Percentiles rank a stretch among this genome's conserved stretches.
Evolutionary conservation across 208 protist genomes (phyloP).

Genomic region (Trypanosoma congolense): DNA sequence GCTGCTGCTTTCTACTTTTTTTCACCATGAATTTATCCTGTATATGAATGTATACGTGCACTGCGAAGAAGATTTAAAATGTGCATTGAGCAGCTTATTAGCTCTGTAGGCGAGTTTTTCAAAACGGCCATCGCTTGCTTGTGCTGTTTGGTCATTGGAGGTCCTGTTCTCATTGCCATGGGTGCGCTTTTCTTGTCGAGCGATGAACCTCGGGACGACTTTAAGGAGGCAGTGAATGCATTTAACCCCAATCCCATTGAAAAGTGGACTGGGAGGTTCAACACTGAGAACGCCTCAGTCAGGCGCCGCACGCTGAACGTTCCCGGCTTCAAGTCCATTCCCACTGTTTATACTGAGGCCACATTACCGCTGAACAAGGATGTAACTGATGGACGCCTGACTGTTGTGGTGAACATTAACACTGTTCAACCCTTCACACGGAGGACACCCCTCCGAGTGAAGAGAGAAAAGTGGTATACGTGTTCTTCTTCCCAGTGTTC

Average conservation of each 20-base stretch:
- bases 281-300: constrained; percentile 1
- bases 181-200: constrained; percentile 6
- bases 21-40: too few species aligned
- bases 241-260: constrained; percentile 16
- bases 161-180: constrained; percentile 15
- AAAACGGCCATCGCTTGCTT: constrained; percentile 8
- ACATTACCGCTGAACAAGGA: not conserved
- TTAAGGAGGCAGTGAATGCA: constrained; percentile 12
- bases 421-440: constrained; percentile 6
- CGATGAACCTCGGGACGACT: not conserved
- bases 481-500: constrained; percentile 5
- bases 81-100: constrained; percentile 9
- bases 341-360: constrained; percentile 12
- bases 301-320: constrained; percentile 12
- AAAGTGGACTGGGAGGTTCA: constrained; percentile 16
- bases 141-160: constrained; percentile 20
- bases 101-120: constrained; percentile 11
- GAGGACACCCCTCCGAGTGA: not conserved
- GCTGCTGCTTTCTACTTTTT: too few species aligned
- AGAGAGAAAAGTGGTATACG: not conserved
- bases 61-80: too few species aligned
- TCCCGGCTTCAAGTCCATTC: not conserved
- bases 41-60: too few species aligned
- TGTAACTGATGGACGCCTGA: not conserved
- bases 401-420: constrained; percentile 5